Evolutionary conservation across 1,139 yeast species (phyloP).

Genomic region (Eremothecium sinecaudum): DNA sequence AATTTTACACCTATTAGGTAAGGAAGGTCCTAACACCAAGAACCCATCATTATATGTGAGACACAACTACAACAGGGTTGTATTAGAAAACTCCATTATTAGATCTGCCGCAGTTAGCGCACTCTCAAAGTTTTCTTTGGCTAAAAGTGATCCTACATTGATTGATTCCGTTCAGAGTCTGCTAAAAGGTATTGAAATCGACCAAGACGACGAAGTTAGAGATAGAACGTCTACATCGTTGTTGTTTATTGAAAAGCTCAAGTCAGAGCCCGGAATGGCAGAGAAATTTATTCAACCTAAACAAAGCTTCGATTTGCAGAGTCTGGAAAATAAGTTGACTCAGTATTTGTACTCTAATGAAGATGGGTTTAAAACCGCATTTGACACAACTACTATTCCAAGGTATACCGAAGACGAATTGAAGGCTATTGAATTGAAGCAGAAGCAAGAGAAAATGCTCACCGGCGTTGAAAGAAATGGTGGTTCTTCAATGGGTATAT

Average conservation of each 20-base stretch:
- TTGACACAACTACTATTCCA: constrained; percentile 57
- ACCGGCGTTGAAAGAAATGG: constrained; percentile 10
- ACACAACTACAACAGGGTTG: constrained; percentile 94
- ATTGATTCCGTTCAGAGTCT: constrained; percentile 64
- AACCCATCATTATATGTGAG: constrained; percentile 89
- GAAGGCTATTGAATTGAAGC: constrained; percentile 40
- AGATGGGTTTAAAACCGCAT: constrained; percentile 51
- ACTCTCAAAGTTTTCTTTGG: constrained; percentile 79
- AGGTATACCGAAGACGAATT: constrained; percentile 44
- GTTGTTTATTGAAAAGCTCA: constrained; percentile 45
- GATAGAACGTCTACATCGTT: constrained; percentile 90
- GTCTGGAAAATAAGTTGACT: constrained; percentile 69
- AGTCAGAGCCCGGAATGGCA: constrained; percentile 34
- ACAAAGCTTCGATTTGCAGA: constrained; percentile 60
- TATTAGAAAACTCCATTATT: constrained; percentile 86
- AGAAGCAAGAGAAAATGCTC: constrained; percentile 35
- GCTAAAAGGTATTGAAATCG: constrained; percentile 69
- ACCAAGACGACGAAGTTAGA: constrained; percentile 93
- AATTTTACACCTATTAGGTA: constrained; percentile 82
- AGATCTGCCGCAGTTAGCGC: constrained; percentile 95
- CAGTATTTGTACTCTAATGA: constrained; percentile 59
- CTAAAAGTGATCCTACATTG: constrained; percentile 57
- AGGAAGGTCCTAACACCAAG: constrained; percentile 81
- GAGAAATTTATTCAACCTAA: constrained; percentile 53
- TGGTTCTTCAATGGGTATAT: background rate